A percentile compares a stretch with the other conserved stretches of the same genome.
phyloP scores from a whole-genome alignment of 2,329 filamentous ascomycete genomes.

The Fusarium sp. region DNA sequence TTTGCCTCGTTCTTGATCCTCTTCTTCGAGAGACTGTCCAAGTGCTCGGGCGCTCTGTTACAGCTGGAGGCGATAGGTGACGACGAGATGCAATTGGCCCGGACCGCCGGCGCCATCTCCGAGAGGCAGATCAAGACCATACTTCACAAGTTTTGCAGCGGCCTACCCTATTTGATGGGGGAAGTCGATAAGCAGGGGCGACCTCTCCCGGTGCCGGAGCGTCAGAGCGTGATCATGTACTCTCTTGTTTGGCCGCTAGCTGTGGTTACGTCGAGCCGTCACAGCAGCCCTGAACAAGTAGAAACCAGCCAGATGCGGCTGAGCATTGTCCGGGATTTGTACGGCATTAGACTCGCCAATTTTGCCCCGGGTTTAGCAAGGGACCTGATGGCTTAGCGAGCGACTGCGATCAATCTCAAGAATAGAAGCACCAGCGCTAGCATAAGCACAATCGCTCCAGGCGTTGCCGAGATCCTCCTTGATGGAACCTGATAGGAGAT shows the following conservation, averaged over 20 bases:
- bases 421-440: not conserved
- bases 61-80: not conserved
- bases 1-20: constrained; percentile 16
- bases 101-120: constrained; percentile 2
- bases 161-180: constrained; percentile 25
- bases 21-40: constrained; percentile 22
- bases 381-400: constrained; percentile 14
- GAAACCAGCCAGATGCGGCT: constrained; percentile 14
- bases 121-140: constrained; percentile 13
- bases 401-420: not conserved
- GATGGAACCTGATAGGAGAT: no score
- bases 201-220: constrained; percentile 20
- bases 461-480: not conserved
- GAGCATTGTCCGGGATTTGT: constrained; percentile 15
- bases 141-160: constrained; percentile 8
- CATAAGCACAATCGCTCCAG: not conserved
- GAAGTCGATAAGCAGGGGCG: constrained; percentile 26
- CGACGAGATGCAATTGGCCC: constrained; percentile 12
- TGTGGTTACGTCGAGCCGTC: constrained; percentile 8
- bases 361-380: constrained; percentile 20
- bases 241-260: constrained; percentile 32
- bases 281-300: constrained; percentile 17
- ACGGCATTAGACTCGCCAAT: constrained; percentile 30
- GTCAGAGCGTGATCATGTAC: constrained; percentile 29
- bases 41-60: constrained; percentile 11